Evolutionary conservation across 163 green algal species (phyloP), one percentile per base, ranked within the genome.

Genomic region (Chloromonas sp.): DNA sequence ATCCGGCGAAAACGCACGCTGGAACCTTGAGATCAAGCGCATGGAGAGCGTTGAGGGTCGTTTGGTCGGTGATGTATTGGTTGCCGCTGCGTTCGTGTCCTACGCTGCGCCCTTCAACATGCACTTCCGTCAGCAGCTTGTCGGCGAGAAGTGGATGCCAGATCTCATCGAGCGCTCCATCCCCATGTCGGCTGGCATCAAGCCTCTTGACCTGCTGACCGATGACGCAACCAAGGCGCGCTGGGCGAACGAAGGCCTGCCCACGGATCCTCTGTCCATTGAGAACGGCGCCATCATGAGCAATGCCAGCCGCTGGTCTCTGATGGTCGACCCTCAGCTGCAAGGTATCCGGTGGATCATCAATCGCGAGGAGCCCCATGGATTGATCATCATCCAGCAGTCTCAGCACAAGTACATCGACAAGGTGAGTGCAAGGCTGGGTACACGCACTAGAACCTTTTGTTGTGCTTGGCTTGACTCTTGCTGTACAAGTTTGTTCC

Each of bases 261-360:
- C 94, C 36, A 94, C 90, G 0, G 96, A 99, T 87, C 86, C 89
- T 0, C 89, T 98, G 84, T 96, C 90, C 13, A 83, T 98, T 15
- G 94, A 98, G 88, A 99, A 99, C 86, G 96, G 95, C 14, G 95
- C 94, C 60, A 98, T 98, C 87, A 94, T 98, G 86, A 93, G 85
- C 11, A 93, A 89, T 74, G 92, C 93, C 13, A 86, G 87, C 0
- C 90, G 95, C n/a, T 98, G 93, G 93, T 87, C 92, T 11, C 91
- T 98, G 14, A 95, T 99, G 89, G 96, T 99, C 59, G 96, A 99
- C 88, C 96, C 96, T 13, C 96, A 99, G 90, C 89, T 98, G 88
- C 96, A 98, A 89, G 96, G 95, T 83, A 96, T 97, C 88, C 92
- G 93, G 76, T 99, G 96, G 96, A 94, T 99, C 80, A 91, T 93